Base-by-base conservation (phyloP, 768 basidiomycete genomes). In the Panus rudis region DNA sequence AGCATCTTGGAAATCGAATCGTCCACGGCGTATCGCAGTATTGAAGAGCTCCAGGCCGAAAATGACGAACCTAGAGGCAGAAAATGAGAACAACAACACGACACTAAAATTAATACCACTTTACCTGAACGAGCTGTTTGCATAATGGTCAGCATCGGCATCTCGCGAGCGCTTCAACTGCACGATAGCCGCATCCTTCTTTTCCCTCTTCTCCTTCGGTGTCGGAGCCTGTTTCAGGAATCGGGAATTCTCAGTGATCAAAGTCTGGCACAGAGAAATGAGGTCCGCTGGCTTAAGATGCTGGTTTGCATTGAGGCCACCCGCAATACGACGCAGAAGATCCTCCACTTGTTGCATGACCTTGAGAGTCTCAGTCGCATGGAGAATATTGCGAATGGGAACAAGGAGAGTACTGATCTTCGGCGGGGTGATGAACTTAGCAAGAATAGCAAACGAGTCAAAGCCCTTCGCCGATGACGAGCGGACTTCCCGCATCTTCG, bases 1-100 rank as follows among this genome's bases (percentile, higher is more conserved):
- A 7, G 70, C 48, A 52, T 96, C 82, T 20, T 76, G 76, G 56
- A 94, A 82, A 57, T 94, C 82, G 54, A 99, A 92, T 16, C 82
- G 83, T 43, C 79, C 84, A 6, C 92, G 79, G 37, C 88, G 79
- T 56, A 89, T 78, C 0, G 91, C 92, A 3, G 90, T 87, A 52
- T 84, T 78, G 57, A 98, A 84, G 4, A 99, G 69, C 41, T 98
- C 92, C 31, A 98, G 70, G 31, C 96, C 96, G 53, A 99, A 91
- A 4, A 79, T 75, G 23, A 96, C 79, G 53, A 98, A 98, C 20
- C 86, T 91, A 45, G 49, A 42, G n/a, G n/a, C 10, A 30, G 28
- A 10, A 30, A 30, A n/a, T 10, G 28, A 10, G 28, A 30, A n/a
- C 10, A 30, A 30, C n/a, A n/a, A n/a, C 10, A 30, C 10, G 28